phyloP scores from a whole-genome alignment of 2,329 filamentous ascomycete genomes.

The Hypocrella siamensis region DNA sequence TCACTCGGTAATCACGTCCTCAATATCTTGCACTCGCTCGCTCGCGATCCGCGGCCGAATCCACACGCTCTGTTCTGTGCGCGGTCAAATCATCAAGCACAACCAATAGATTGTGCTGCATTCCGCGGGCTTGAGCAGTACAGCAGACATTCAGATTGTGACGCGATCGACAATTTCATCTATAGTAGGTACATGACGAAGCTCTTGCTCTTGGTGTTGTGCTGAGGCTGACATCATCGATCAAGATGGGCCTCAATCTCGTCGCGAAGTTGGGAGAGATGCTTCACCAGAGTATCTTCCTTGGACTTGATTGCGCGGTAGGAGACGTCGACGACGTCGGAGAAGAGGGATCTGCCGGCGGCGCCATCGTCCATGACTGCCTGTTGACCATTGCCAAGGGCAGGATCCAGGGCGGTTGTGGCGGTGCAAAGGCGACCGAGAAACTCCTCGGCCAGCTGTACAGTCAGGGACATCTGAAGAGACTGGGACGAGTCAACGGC shows the following conservation, averaged over 20 bases:
- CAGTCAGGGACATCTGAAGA: conserved; percentile 25
- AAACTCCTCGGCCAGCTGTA: conserved; percentile 26
- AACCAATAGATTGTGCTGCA: too few relatives aligned
- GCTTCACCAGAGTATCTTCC: conserved; percentile 17
- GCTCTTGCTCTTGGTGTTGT: background rate
- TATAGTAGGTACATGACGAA: too few relatives aligned
- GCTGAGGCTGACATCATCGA: background rate
- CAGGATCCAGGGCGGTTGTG: conserved; percentile 14
- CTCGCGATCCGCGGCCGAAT: too few relatives aligned
- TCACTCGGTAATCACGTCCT: too few relatives aligned
- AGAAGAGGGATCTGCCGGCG: conserved; percentile 14
- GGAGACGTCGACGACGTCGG: conserved; percentile 15
- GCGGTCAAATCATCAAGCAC: too few relatives aligned
- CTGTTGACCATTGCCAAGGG: conserved; percentile 5
- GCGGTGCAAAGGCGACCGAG: conserved; percentile 17
- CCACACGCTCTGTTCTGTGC: too few relatives aligned
- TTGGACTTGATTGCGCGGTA: conserved; percentile 15
- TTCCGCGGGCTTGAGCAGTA: too few relatives aligned
- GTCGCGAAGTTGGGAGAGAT: conserved; percentile 15
- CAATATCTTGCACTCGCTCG: too few relatives aligned
- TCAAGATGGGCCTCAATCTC: conserved; percentile 18
- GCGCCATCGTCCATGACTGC: conserved; percentile 3
- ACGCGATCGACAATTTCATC: too few relatives aligned
- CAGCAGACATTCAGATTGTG: too few relatives aligned
- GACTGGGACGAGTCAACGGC: conserved; percentile 21